Evolutionary conservation across 2,329 filamentous ascomycete species (phyloP).

Genomic region (Beauveria sp.): DNA sequence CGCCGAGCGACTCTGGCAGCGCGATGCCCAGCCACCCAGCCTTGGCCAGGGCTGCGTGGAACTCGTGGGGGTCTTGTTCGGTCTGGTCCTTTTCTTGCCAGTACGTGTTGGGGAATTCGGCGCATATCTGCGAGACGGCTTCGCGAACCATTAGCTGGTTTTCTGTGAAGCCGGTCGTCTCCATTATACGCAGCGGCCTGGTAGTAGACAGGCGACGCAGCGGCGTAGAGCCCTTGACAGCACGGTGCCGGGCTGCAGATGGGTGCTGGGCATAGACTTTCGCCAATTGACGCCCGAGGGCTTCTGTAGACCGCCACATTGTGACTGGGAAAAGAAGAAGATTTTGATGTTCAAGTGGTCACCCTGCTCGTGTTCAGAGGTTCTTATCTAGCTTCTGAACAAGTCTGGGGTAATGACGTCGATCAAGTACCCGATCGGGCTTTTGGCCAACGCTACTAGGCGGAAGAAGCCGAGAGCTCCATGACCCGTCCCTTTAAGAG

Average conservation of each 20-base stretch:
- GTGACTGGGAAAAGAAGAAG: neutral
- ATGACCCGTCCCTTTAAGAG: neutral
- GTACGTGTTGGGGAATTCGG: slow-evolving; percentile 65
- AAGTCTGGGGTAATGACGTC: neutral
- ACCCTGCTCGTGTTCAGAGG: neutral
- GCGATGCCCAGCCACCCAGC: slow-evolving; percentile 79
- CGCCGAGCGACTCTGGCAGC: slow-evolving; percentile 65
- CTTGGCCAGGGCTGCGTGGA: slow-evolving; percentile 66
- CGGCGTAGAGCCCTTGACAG: neutral
- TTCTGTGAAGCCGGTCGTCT: slow-evolving; percentile 63
- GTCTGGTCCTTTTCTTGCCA: slow-evolving; percentile 68
- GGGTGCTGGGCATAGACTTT: too few relatives aligned
- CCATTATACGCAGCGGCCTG: slow-evolving; percentile 48
- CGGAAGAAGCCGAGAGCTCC: slow-evolving; percentile 3
- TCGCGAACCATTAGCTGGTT: slow-evolving; percentile 67
- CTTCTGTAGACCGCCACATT: neutral
- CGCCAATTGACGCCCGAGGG: neutral
- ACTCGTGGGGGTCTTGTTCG: slow-evolving; percentile 63
- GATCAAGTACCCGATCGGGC: neutral
- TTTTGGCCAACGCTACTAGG: neutral
- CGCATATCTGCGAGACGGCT: slow-evolving; percentile 60
- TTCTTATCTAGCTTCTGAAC: neutral
- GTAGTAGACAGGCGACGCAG: slow-evolving; percentile 29
- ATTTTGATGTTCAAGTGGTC: neutral
- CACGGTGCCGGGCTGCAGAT: neutral